A percentile compares a stretch with the other conserved stretches of the same genome.
phyloP scores from a whole-genome alignment of 2,329 filamentous ascomycete genomes.

The Venturia asperata region DNA sequence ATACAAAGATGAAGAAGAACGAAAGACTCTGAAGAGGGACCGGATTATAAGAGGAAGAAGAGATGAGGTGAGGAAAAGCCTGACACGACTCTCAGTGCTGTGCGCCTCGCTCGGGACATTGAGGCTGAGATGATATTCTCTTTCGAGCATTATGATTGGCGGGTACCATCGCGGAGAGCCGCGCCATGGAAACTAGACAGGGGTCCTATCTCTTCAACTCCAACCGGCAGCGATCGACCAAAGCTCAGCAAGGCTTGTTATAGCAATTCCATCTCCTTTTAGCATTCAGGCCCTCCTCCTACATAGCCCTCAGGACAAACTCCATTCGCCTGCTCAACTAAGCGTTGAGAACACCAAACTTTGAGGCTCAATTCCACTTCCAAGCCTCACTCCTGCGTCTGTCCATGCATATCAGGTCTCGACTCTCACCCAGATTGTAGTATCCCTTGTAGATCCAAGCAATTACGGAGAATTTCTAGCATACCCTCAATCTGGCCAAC shows the following conservation, averaged over 20 bases:
- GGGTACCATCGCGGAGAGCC: background rate
- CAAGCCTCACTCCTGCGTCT: too few relatives aligned
- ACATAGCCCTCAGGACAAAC: background rate
- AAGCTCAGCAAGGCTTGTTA: background rate
- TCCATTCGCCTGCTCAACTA: background rate
- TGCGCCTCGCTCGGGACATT: background rate
- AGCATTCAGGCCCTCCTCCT: background rate
- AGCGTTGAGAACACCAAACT: too few relatives aligned
- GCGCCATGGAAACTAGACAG: background rate
- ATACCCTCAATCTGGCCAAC: too few relatives aligned
- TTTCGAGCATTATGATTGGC: background rate
- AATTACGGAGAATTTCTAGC: too few relatives aligned
- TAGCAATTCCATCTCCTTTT: background rate
- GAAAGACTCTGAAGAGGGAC: background rate
- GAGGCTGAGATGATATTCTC: background rate
- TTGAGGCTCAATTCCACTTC: too few relatives aligned
- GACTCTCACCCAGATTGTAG: too few relatives aligned
- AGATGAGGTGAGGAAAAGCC: slow-evolving; percentile 4
- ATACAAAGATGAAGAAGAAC: background rate
- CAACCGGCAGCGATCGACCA: background rate
- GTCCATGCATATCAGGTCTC: too few relatives aligned
- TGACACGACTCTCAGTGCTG: background rate
- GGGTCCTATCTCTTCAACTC: background rate
- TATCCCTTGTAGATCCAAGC: too few relatives aligned
- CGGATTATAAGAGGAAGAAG: background rate